phyloP scores from a whole-genome alignment of 495 filamentous ascomycete genomes.

The Oleoguttula mirabilis region DNA sequence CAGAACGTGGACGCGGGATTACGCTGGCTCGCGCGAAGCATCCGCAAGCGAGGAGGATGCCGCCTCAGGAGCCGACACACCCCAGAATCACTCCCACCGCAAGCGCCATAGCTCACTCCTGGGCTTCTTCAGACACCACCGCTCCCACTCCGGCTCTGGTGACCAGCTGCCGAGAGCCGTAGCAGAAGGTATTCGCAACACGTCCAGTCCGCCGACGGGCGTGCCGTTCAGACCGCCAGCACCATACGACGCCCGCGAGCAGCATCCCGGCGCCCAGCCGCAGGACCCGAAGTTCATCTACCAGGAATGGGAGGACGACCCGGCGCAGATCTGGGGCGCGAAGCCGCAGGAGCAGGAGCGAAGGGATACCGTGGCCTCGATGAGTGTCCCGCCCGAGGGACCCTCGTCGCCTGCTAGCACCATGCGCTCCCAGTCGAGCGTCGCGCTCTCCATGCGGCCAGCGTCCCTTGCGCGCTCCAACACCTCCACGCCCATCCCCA shows the following conservation, averaged over 20 bases:
- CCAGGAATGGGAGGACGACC: constrained; percentile 11
- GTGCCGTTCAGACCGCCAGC: neutral
- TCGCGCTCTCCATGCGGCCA: neutral
- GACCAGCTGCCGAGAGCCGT: constrained; percentile 2
- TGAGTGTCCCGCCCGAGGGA: neutral
- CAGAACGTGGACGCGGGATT: constrained; percentile 3
- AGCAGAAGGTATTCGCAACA: neutral
- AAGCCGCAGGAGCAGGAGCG: neutral
- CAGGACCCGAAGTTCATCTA: neutral
- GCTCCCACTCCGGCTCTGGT: constrained; percentile 1
- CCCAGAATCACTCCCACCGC: neutral
- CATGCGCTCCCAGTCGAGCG: no score
- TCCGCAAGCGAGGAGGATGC: constrained; percentile 5
- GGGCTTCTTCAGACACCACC: constrained; percentile 10
- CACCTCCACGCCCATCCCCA: neutral
- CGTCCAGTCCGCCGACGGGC: neutral
- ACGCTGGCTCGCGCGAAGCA: neutral
- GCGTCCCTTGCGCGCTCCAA: no score
- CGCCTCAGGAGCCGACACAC: constrained; percentile 3
- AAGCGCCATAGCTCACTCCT: constrained; percentile 7
- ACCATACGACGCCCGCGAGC: neutral
- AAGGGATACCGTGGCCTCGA: neutral
- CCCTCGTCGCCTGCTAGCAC: neutral
- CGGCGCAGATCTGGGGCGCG: constrained; percentile 9
- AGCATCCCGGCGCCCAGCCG: neutral